Evolutionary conservation across 1,284 basidiomycete species (phyloP).

Genomic region (Microbotryum scabiosae): DNA sequence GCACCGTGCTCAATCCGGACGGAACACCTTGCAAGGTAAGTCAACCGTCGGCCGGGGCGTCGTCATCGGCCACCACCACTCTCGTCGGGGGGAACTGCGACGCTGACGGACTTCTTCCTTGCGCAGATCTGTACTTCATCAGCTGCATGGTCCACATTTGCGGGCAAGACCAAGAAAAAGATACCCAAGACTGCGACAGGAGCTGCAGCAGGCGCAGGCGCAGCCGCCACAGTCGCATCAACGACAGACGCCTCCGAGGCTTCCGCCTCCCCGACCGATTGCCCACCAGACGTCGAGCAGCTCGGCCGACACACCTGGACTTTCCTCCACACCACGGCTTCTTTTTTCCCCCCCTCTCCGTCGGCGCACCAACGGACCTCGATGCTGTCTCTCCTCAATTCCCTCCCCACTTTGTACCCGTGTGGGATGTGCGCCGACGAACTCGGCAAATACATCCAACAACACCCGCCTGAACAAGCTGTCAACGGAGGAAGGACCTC

Average conservation of each 20-base stretch:
- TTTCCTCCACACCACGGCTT: constrained; percentile 85
- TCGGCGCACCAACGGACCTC: constrained; percentile 60
- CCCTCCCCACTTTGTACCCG: constrained; percentile 75
- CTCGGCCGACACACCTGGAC: constrained; percentile 90
- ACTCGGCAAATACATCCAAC: constrained; percentile 58
- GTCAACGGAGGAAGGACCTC: constrained; percentile 50
- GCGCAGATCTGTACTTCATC: constrained; percentile 28
- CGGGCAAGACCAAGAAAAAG: constrained; percentile 26
- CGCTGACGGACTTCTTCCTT: not conserved
- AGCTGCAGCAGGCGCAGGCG: not conserved
- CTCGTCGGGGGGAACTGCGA: too few relatives aligned
- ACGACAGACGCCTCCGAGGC: constrained; percentile 20
- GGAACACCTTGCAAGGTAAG: constrained; percentile 91
- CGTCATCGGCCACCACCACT: not conserved
- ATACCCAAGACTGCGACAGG: constrained; percentile 25
- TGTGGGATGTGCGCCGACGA: constrained; percentile 76
- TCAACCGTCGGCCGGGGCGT: too few relatives aligned
- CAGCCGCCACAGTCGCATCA: constrained; percentile 28
- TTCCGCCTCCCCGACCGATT: constrained; percentile 54
- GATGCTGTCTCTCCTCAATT: constrained; percentile 67
- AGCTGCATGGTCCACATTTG: constrained; percentile 24
- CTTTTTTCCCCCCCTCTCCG: constrained; percentile 80
- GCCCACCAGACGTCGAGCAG: constrained; percentile 76
- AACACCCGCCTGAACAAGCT: constrained; percentile 59
- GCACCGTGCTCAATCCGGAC: constrained; percentile 77